Percentiles rank a stretch among this genome's conserved stretches.
Conservation (phyloP, 371 early-diverging fungal genomes). For the Mortierella sp. region DNA sequence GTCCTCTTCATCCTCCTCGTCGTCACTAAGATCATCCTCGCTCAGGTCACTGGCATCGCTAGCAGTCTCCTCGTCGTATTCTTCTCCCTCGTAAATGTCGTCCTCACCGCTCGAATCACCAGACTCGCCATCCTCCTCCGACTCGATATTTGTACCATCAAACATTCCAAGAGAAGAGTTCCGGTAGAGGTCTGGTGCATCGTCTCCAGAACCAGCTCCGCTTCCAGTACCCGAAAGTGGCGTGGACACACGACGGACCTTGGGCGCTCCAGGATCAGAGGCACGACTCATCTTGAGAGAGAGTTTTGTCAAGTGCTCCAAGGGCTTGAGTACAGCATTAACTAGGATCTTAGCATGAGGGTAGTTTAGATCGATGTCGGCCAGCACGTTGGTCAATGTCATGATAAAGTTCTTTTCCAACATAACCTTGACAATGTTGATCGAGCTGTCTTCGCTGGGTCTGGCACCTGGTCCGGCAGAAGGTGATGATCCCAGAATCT, state of each 20-base stretch:
- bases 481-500: constrained; percentile 69
- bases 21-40: constrained; percentile 72
- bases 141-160: constrained; percentile 71
- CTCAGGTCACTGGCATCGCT: constrained; percentile 77
- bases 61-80: constrained; percentile 75
- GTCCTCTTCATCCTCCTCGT: constrained; percentile 66
- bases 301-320: constrained; percentile 88
- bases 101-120: constrained; percentile 76
- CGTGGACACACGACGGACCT: constrained; percentile 38
- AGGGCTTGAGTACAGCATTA: constrained; percentile 81
- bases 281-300: constrained; percentile 84
- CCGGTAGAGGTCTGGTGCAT: constrained; percentile 86
- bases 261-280: constrained; percentile 55
- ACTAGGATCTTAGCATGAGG: constrained; percentile 83
- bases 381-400: constrained; percentile 79
- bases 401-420: constrained; percentile 90
- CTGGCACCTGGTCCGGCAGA: constrained; percentile 49
- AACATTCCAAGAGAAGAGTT: constrained; percentile 94
- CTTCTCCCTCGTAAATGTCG: constrained; percentile 73
- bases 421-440: constrained; percentile 83
- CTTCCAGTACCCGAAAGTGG: constrained; percentile 50
- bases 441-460: constrained; percentile 64
- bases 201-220: constrained; percentile 66
- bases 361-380: constrained; percentile 91
- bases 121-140: constrained; percentile 72